Evolutionary conservation across 148 eudicot species (phyloP).

Genomic region (Polygonum aviculare): DNA sequence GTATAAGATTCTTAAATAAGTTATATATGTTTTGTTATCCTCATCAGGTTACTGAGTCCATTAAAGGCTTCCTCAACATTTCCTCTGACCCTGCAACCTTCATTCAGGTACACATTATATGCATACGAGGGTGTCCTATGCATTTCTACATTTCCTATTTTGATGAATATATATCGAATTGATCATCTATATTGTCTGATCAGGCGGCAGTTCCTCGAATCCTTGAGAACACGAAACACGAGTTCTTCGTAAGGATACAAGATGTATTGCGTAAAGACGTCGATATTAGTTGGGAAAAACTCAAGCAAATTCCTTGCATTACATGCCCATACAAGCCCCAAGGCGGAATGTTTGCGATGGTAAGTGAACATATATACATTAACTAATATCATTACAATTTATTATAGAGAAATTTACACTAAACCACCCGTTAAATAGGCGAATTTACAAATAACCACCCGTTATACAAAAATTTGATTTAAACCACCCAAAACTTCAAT

Average conservation of each 20-base stretch:
- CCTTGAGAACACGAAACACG: conserved; percentile 32
- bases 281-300: conserved; percentile 28
- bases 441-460: no score
- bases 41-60: conserved; percentile 42
- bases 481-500: no score
- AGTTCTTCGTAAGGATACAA: conserved; percentile 33
- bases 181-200: not conserved
- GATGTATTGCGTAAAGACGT: conserved; percentile 28
- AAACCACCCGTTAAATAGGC: no score
- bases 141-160: no score
- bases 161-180: no score
- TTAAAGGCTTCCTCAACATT: conserved; percentile 34
- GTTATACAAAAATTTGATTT: no score
- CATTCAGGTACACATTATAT: conserved; percentile 37
- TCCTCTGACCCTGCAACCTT: conserved; percentile 54
- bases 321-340: conserved; percentile 51
- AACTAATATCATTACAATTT: not conserved
- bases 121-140: no score
- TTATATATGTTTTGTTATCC: not conserved
- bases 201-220: conserved; percentile 47
- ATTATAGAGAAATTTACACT: no score
- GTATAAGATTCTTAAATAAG: not conserved
- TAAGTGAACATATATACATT: not conserved
- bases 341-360: conserved; percentile 58
- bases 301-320: conserved; percentile 41